These are phyloP conservation scores for Vinca minor DNA, from an alignment of 257 asterid species.

Conservation along the genomic window DNA sequence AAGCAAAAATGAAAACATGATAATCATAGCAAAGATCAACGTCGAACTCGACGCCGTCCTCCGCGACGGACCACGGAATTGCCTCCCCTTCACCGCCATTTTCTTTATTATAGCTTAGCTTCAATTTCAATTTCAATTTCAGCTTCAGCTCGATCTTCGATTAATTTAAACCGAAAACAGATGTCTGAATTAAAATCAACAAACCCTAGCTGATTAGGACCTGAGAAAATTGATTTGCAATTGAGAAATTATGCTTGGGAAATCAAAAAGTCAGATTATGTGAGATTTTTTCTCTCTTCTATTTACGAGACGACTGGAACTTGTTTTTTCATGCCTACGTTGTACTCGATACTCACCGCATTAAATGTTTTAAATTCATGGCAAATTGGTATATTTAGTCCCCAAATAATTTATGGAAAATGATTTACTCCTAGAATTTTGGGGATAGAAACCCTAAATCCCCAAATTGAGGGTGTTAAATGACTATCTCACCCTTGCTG, in stretches of 20 bases:
- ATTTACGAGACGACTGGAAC: background rate
- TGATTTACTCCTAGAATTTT: too few relatives aligned
- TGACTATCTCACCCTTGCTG: too few relatives aligned
- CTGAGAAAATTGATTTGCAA: background rate
- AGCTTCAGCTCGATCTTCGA: too few relatives aligned
- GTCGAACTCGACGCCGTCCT: slow-evolving; percentile 36
- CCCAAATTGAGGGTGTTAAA: too few relatives aligned
- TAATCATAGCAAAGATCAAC: slow-evolving; percentile 33
- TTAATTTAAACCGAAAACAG: background rate
- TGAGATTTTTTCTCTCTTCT: background rate
- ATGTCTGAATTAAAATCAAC: background rate
- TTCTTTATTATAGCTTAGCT: background rate
- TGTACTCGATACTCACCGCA: background rate
- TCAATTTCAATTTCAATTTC: too few relatives aligned
- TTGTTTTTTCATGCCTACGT: background rate
- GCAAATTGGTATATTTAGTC: too few relatives aligned
- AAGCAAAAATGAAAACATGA: slow-evolving; percentile 44
- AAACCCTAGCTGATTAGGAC: background rate
- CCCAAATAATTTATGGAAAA: too few relatives aligned
- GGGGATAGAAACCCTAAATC: too few relatives aligned
- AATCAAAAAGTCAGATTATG: background rate
- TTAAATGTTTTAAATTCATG: too few relatives aligned
- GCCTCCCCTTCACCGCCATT: slow-evolving; percentile 79
- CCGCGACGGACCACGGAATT: slow-evolving; percentile 40
- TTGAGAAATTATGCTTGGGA: background rate